Evolutionary conservation across 192 early-diverging fungal genomes (phyloP), one percentile per base, ranked within the genome.

Genomic region (Coemansia sp.): DNA sequence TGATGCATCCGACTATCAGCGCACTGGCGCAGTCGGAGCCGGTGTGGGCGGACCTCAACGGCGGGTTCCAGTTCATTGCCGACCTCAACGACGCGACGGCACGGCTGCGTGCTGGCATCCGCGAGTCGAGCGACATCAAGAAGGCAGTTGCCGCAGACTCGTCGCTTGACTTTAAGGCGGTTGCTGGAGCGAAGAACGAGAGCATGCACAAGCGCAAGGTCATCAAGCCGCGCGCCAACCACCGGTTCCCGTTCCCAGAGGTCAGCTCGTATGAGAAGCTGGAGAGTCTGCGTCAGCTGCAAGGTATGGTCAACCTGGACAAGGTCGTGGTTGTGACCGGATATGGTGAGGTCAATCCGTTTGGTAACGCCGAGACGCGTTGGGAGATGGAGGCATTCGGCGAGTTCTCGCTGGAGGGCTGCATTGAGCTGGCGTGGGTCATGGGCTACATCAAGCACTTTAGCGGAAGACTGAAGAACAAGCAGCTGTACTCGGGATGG

Each of bases 301-400:
- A 85, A 51, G 90, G 91, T 61, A 88, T 95, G 86, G 78, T 97
- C 12, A 94, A 97, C 75, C 83, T 97, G 69, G 94, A 97, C 61
- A 91, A 94, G 83, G 90, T 93, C 16, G 88, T 95, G 61, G 95
- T 97, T 40, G 87, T 95, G n/a, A 92, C 93, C 62, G 95, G 95
- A 45, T 97, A 94, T 74, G 90, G 90, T 71, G 95, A 97, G 78
- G 93, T 97, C 16, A 91, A 92, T 16, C 95, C 94, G 14, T 94
- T 88, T 83, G 95, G 95, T 76, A 92, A 92, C 61, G 86, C 90
- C 25, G 87, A 94, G 68, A 95, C 93, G 49, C 92, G 95, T 68
- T 97, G 95, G 95, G 95, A 97, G 81, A 95, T 97, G 91, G 95
- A 97, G 82, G 88, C 93, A 44, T 79, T 85, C 54, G 95, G 95